Conservation (phyloP, 352 stramenopile species). For the Globisporangium paddicum region DNA sequence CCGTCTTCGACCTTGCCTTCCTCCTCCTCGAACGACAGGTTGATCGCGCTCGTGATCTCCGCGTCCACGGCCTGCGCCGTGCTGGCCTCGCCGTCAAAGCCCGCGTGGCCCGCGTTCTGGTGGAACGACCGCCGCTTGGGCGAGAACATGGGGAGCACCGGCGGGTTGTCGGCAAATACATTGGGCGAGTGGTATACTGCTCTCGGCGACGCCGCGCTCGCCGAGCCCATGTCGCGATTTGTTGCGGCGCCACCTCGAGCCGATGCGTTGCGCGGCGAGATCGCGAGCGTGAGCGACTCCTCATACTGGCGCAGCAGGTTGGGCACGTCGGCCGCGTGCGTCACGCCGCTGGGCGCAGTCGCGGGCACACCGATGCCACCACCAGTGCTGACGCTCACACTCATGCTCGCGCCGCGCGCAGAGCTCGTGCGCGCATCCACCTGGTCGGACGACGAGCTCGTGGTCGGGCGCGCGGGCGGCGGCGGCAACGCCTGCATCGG, state of each 20-base stretch:
- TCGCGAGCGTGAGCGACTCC: constrained; percentile 34
- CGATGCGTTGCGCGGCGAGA: constrained; percentile 18
- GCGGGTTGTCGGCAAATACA: constrained; percentile 35
- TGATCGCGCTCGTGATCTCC: constrained; percentile 25
- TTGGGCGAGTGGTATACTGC: constrained; percentile 60
- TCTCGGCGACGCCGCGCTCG: constrained; percentile 29
- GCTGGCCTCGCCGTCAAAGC: not conserved
- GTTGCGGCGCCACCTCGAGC: not conserved
- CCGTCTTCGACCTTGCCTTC: constrained; percentile 28
- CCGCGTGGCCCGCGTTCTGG: not conserved
- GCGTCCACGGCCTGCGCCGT: constrained; percentile 15
- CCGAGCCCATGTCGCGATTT: constrained; percentile 2
- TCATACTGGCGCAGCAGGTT: constrained; percentile 48
- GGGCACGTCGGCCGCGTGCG: constrained; percentile 3
- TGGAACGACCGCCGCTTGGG: constrained; percentile 40
- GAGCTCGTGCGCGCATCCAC: constrained; percentile 3
- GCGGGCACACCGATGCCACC: not conserved
- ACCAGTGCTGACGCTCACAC: not conserved
- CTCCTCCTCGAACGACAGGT: constrained; percentile 22
- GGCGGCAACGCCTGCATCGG: constrained; percentile 7
- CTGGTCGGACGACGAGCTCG: not conserved
- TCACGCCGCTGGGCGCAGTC: not conserved
- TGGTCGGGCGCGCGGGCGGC: not conserved
- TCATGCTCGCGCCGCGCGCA: constrained; percentile 6
- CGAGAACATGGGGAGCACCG: constrained; percentile 49